Conservation (phyloP, 2,329 filamentous ascomycete species). For the Ophiostoma piceae region DNA sequence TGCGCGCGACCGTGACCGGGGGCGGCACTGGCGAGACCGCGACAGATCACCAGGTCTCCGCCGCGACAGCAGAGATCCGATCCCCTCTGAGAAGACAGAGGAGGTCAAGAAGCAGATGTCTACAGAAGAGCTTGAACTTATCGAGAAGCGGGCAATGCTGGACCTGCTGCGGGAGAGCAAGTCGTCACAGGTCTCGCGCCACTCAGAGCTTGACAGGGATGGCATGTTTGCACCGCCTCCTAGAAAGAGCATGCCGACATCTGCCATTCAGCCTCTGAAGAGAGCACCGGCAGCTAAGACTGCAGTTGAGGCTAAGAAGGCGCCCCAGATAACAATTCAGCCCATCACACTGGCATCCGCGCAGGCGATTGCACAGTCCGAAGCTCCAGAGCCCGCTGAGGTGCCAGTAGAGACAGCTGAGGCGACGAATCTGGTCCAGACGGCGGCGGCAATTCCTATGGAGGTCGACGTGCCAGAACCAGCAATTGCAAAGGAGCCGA, state of each 20-base stretch:
- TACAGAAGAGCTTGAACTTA: constrained; percentile 52
- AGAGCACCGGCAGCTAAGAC: constrained; percentile 39
- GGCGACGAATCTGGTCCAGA: background rate
- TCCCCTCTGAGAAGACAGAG: constrained; percentile 44
- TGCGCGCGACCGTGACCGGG: constrained; percentile 35
- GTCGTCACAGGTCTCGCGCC: constrained; percentile 40
- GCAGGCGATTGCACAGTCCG: background rate
- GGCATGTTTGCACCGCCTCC: constrained; percentile 52
- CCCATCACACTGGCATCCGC: constrained; percentile 5
- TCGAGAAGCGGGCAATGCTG: constrained; percentile 54
- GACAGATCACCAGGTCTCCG: constrained; percentile 45
- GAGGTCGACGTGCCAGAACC: background rate
- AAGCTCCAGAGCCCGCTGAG: background rate
- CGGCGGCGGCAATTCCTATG: background rate
- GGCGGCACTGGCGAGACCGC: constrained; percentile 39
- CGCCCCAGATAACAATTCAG: constrained; percentile 10
- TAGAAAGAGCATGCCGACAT: constrained; percentile 47
- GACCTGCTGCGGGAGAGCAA: constrained; percentile 57
- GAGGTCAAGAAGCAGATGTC: constrained; percentile 53
- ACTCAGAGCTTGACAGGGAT: constrained; percentile 53
- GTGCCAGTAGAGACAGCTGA: background rate
- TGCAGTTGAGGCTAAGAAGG: constrained; percentile 39
- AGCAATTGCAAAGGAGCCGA: background rate
- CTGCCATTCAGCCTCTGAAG: constrained; percentile 54
- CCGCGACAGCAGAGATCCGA: constrained; percentile 37